A percentile compares a stretch with the other conserved stretches of the same genome.
Evolutionary conservation across 2,329 filamentous ascomycete species (phyloP).

Genomic region (Colletotrichum ledebouriae): DNA sequence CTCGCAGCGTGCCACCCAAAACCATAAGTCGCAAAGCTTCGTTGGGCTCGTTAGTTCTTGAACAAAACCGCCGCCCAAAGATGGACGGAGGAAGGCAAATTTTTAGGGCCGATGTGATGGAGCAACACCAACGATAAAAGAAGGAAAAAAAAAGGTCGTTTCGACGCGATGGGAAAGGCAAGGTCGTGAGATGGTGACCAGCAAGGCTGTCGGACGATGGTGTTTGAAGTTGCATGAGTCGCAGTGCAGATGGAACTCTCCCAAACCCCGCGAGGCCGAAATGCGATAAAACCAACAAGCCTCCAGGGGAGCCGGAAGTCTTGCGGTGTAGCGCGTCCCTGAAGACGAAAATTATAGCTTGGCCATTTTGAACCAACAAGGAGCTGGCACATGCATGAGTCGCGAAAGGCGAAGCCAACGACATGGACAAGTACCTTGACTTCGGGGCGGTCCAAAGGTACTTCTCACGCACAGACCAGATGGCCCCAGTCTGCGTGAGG

Average conservation of each 20-base stretch:
- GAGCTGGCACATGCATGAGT: conserved; percentile 39
- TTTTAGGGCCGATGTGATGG: conserved; percentile 10
- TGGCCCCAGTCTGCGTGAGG: conserved; percentile 7
- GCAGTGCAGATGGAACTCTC: conserved; percentile 30
- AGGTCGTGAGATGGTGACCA: conserved; percentile 17
- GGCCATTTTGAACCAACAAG: conserved; percentile 19
- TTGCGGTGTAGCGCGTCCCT: neutral
- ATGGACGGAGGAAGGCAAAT: conserved; percentile 8
- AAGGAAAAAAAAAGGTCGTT: neutral
- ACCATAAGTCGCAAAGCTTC: neutral
- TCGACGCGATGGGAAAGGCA: neutral
- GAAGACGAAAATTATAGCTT: conserved; percentile 18
- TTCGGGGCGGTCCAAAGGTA: conserved; percentile 29
- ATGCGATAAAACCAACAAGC: conserved; percentile 5
- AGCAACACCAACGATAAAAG: neutral
- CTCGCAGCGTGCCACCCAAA: neutral
- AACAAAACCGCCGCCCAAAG: conserved; percentile 11
- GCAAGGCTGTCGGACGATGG: conserved; percentile 33
- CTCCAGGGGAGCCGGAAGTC: conserved; percentile 19
- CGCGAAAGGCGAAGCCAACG: conserved; percentile 25
- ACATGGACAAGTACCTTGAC: conserved; percentile 36
- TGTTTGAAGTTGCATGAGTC: conserved; percentile 42
- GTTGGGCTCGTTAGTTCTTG: neutral
- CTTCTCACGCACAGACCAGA: conserved; percentile 34
- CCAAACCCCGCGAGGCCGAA: conserved; percentile 33